A percentile compares a stretch with the other conserved stretches of the same genome.
These are phyloP conservation scores for Tylopilus felleus DNA, from an alignment of 768 basidiomycete genomes.

Conservation along the genomic window DNA sequence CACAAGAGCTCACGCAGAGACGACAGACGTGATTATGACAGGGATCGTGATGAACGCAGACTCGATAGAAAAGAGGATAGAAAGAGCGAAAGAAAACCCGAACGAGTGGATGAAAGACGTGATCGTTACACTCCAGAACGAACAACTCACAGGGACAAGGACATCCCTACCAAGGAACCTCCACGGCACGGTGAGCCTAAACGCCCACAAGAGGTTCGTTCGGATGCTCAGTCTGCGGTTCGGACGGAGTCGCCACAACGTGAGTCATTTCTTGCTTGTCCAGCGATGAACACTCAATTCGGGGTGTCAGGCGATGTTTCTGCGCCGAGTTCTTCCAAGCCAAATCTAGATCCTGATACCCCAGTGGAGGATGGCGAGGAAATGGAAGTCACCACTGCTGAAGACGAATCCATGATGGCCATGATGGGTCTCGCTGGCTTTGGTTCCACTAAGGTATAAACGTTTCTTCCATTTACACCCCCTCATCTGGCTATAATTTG, in stretches of 20 bases:
- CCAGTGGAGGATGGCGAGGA: conserved; percentile 48
- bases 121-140: conserved; percentile 40
- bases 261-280: conserved; percentile 5
- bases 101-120: conserved; percentile 37
- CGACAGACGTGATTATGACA: conserved; percentile 30
- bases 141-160: conserved; percentile 31
- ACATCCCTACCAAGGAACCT: conserved; percentile 23
- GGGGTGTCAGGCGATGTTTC: conserved; percentile 6
- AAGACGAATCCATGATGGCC: conserved; percentile 80
- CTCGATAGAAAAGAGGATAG: conserved; percentile 33
- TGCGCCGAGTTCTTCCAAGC: conserved; percentile 19
- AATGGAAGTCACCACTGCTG: conserved; percentile 55
- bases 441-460: conserved; percentile 78
- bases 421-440: conserved; percentile 90
- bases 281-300: neutral
- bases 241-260: conserved; percentile 12
- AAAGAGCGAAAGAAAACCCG: conserved; percentile 30
- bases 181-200: conserved; percentile 23
- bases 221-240: conserved; percentile 11
- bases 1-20: conserved; percentile 35
- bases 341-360: conserved; percentile 42
- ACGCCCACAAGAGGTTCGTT: conserved; percentile 16
- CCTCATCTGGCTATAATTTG: neutral
- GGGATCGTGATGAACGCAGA: conserved; percentile 32
- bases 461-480: neutral